phyloP scores from a whole-genome alignment of 2,329 filamentous ascomycete species.

The Blumeria hordei region DNA sequence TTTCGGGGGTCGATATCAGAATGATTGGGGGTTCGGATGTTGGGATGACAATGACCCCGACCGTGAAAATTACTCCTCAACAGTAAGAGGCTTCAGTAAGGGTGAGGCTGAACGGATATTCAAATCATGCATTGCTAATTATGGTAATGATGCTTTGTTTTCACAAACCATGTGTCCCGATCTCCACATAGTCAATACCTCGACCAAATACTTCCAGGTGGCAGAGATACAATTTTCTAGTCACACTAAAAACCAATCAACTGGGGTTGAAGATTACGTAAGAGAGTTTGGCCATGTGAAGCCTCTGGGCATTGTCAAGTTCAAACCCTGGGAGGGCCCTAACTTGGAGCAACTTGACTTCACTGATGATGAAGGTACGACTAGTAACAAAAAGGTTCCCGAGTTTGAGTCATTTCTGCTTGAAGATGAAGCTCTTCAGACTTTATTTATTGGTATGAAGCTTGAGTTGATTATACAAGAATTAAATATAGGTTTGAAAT shows the following conservation, averaged over 20 bases:
- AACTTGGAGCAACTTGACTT: constrained; percentile 8
- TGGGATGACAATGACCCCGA: constrained; percentile 3
- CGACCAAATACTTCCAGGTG: constrained; percentile 37
- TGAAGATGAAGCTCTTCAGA: constrained; percentile 32
- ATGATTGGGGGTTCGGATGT: constrained; percentile 3
- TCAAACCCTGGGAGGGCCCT: constrained; percentile 21
- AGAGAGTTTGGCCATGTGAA: constrained; percentile 15
- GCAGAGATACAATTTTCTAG: constrained; percentile 23
- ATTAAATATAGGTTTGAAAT: constrained; percentile 34
- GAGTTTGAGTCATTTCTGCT: constrained; percentile 35
- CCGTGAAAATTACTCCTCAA: constrained; percentile 10
- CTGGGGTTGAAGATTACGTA: constrained; percentile 16
- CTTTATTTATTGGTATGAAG: constrained; percentile 41
- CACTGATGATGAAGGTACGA: constrained; percentile 8
- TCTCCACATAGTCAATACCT: constrained; percentile 21
- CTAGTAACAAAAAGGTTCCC: constrained; percentile 8
- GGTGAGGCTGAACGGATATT: constrained; percentile 21
- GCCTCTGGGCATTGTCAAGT: constrained; percentile 22
- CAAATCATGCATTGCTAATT: constrained; percentile 21
- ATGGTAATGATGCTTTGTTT: constrained; percentile 16
- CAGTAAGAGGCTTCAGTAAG: constrained; percentile 10
- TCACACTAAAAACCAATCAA: constrained; percentile 21
- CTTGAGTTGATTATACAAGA: constrained; percentile 29
- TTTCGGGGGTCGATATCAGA: constrained; percentile 25
- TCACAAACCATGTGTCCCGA: constrained; percentile 12